These are phyloP conservation scores for Scleroderma bovista DNA, from an alignment of 768 basidiomycete species.

Conservation along the genomic window DNA sequence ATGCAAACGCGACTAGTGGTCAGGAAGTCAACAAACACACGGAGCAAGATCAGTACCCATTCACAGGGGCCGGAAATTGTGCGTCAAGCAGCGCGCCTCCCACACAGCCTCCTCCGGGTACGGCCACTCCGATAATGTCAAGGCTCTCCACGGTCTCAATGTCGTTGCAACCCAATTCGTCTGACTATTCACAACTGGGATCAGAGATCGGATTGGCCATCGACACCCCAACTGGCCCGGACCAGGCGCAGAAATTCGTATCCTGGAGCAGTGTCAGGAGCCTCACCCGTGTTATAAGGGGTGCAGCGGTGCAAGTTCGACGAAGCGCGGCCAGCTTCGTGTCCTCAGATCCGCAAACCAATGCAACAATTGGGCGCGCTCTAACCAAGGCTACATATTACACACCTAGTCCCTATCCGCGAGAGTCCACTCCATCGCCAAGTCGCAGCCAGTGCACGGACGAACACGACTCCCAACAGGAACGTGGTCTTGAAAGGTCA, in stretches of 20 bases:
- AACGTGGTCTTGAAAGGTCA: conserved; percentile 9
- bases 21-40: neutral
- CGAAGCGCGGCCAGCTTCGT: neutral
- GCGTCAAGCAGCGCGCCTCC: conserved; percentile 18
- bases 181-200: conserved; percentile 23
- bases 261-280: conserved; percentile 6
- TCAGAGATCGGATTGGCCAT: conserved; percentile 32
- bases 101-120: conserved; percentile 38
- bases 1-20: conserved; percentile 5
- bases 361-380: conserved; percentile 44
- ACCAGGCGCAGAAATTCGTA: conserved; percentile 31
- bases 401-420: conserved; percentile 48
- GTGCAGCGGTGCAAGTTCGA: conserved; percentile 16
- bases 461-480: conserved; percentile 29
- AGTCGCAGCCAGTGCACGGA: conserved; percentile 28
- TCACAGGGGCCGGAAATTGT: conserved; percentile 19
- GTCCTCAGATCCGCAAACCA: conserved; percentile 19
- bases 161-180: conserved; percentile 44
- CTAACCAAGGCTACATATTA: conserved; percentile 69
- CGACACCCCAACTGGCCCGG: conserved; percentile 36
- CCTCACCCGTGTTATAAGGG: conserved; percentile 8
- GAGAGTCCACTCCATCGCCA: conserved; percentile 46
- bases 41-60: conserved; percentile 6
- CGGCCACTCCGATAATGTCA: conserved; percentile 36
- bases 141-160: conserved; percentile 39